A percentile compares a stretch with the other conserved stretches of the same genome.
These are phyloP conservation scores for Geosmithia flava DNA, from an alignment of 2,329 filamentous ascomycete species.

Conservation along the genomic window DNA sequence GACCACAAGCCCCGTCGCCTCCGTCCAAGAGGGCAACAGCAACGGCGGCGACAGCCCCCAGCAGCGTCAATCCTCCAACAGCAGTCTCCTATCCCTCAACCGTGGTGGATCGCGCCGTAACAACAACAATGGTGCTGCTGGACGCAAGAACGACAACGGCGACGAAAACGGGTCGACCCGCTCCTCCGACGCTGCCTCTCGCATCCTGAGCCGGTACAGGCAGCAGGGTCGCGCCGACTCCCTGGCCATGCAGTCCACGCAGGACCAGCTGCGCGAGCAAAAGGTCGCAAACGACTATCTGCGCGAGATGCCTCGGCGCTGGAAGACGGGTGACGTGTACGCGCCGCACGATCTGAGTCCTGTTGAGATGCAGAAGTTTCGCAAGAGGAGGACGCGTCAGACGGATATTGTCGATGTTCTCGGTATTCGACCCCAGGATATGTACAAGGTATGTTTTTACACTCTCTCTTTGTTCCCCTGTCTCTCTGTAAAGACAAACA, in stretches of 20 bases:
- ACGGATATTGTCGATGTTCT: slow-evolving; percentile 70
- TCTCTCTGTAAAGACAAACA: no score
- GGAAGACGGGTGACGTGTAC: slow-evolving; percentile 74
- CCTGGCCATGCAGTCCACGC: slow-evolving; percentile 17
- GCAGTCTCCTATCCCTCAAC: slow-evolving; percentile 11
- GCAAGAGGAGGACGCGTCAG: slow-evolving; percentile 40
- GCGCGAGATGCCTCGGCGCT: slow-evolving; percentile 56
- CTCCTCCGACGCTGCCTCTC: slow-evolving; percentile 5
- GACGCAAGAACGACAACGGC: slow-evolving; percentile 8
- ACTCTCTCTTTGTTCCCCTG: not conserved
- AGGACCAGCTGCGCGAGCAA: slow-evolving; percentile 24
- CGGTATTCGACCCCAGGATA: slow-evolving; percentile 65
- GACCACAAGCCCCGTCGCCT: slow-evolving; percentile 12
- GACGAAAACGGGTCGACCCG: not conserved
- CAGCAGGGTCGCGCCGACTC: slow-evolving; percentile 7
- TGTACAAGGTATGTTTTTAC: slow-evolving; percentile 63
- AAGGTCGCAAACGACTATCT: slow-evolving; percentile 39
- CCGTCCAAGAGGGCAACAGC: slow-evolving; percentile 4
- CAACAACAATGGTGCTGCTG: not conserved
- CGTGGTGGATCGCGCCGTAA: not conserved
- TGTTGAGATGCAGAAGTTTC: slow-evolving; percentile 74
- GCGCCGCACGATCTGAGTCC: slow-evolving; percentile 76
- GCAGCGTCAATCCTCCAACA: slow-evolving; percentile 7
- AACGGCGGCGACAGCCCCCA: slow-evolving; percentile 1
- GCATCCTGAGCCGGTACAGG: slow-evolving; percentile 10